A percentile compares a stretch with the other conserved stretches of the same genome.
Conservation (phyloP, 2,329 filamentous ascomycete genomes). For the Aspergillus brunneoviolaceus region DNA sequence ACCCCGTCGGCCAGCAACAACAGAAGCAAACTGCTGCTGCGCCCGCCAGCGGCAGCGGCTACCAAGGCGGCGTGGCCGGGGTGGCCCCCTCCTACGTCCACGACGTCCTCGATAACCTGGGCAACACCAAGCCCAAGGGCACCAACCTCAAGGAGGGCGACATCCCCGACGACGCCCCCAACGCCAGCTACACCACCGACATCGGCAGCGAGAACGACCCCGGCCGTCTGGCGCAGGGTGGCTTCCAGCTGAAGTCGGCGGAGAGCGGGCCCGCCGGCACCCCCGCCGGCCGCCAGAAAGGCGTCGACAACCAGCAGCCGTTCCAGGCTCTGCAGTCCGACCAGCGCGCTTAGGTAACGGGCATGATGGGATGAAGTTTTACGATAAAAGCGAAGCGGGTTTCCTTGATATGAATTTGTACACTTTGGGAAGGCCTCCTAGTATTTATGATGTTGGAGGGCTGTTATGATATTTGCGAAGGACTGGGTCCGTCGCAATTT, state of each 20-base stretch:
- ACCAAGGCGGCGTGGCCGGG: constrained; percentile 26
- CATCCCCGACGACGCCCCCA: constrained; percentile 44
- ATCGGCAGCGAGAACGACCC: constrained; percentile 59
- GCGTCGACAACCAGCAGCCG: constrained; percentile 22
- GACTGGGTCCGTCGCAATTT: constrained; percentile 1
- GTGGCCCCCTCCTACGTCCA: constrained; percentile 41
- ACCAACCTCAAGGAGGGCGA: constrained; percentile 52
- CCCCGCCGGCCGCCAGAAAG: constrained; percentile 27
- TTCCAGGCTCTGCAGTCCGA: constrained; percentile 29
- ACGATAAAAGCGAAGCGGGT: constrained; percentile 11
- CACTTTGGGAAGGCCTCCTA: not conserved
- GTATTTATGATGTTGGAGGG: not conserved
- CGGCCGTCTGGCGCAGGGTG: constrained; percentile 47
- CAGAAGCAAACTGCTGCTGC: not conserved
- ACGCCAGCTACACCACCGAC: constrained; percentile 53
- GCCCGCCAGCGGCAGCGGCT: constrained; percentile 27
- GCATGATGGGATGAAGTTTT: not conserved
- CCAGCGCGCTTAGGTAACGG: constrained; percentile 28
- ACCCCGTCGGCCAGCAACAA: not conserved
- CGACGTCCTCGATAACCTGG: constrained; percentile 31
- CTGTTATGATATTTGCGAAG: not conserved
- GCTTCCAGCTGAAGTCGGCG: constrained; percentile 33
- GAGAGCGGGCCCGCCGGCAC: constrained; percentile 31
- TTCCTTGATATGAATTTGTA: not conserved
- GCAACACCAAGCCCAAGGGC: constrained; percentile 51